phyloP scores from a whole-genome alignment of 257 asterid species.

The Penstemon eatonii region DNA sequence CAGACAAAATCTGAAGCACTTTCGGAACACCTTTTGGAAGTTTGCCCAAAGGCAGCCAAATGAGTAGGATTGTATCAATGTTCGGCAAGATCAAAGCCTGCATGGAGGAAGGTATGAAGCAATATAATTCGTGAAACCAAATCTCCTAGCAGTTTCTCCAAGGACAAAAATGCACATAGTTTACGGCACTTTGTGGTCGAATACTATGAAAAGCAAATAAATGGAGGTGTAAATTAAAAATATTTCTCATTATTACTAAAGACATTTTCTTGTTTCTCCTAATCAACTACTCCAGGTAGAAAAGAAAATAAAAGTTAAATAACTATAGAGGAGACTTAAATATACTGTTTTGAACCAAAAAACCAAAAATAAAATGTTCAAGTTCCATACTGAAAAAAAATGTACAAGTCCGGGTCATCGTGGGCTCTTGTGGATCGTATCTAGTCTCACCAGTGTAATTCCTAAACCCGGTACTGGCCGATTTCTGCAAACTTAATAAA shows the following conservation, averaged over 20 bases:
- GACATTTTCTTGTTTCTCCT: too few relatives aligned
- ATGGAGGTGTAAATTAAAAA: neutral
- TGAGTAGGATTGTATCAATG: slow-evolving; percentile 22
- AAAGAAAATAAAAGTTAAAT: neutral
- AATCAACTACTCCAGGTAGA: too few relatives aligned
- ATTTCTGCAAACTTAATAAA: too few relatives aligned
- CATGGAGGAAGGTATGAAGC: too few relatives aligned
- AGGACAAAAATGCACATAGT: too few relatives aligned
- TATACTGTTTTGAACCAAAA: neutral
- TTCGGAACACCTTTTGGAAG: slow-evolving; percentile 24
- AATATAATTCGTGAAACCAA: too few relatives aligned
- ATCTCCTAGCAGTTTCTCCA: too few relatives aligned
- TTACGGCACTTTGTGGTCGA: neutral
- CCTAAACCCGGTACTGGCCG: too few relatives aligned
- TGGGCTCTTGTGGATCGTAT: too few relatives aligned
- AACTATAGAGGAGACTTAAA: neutral
- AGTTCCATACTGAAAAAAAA: slow-evolving; percentile 6
- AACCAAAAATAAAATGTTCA: neutral
- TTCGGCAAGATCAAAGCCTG: slow-evolving; percentile 23
- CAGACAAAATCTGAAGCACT: neutral
- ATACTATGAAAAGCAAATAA: neutral
- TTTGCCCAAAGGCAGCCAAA: slow-evolving; percentile 14
- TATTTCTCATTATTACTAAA: neutral
- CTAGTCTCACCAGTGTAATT: too few relatives aligned
- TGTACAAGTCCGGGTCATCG: too few relatives aligned